Evolutionary conservation across 805 yeast genomes (phyloP).

Genomic region (Vanderwaltozyma yarrowii): DNA sequence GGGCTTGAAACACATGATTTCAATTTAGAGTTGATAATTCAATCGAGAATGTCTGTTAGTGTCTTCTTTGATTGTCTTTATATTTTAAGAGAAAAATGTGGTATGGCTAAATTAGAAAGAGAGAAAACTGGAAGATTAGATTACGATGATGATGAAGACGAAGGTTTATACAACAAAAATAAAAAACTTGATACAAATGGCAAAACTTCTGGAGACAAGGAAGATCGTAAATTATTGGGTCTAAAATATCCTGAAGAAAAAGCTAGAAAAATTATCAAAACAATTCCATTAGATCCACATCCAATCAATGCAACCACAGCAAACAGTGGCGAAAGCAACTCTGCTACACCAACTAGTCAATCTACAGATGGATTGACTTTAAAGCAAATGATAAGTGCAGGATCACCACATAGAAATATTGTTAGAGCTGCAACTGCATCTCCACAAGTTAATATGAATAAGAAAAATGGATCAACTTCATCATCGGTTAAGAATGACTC

Average conservation of each 20-base stretch:
- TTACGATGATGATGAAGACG: conserved; percentile 30
- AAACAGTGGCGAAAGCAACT: background rate
- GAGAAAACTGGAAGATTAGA: conserved; percentile 20
- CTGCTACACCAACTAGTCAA: conserved; percentile 1
- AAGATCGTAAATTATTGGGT: conserved; percentile 26
- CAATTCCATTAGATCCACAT: conserved; percentile 75
- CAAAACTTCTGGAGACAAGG: conserved; percentile 2
- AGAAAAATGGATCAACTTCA: background rate
- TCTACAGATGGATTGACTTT: conserved; percentile 1
- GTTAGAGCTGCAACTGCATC: background rate
- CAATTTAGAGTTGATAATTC: conserved; percentile 43
- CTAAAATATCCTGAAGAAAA: conserved; percentile 56
- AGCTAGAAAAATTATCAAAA: conserved; percentile 64
- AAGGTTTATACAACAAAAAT: no score
- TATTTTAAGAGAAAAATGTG: conserved; percentile 76
- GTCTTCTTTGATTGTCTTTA: conserved; percentile 87
- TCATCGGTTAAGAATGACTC: background rate
- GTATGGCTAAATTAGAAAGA: conserved; percentile 58
- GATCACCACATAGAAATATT: conserved; percentile 1
- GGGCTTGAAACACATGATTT: conserved; percentile 14
- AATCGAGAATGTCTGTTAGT: conserved; percentile 85
- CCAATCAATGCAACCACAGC: conserved; percentile 41
- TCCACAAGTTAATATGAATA: background rate
- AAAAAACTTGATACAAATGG: no score
- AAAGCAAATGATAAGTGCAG: background rate